Evolutionary conservation across 345 rosid genomes (phyloP).

Genomic region (Populus alba): DNA sequence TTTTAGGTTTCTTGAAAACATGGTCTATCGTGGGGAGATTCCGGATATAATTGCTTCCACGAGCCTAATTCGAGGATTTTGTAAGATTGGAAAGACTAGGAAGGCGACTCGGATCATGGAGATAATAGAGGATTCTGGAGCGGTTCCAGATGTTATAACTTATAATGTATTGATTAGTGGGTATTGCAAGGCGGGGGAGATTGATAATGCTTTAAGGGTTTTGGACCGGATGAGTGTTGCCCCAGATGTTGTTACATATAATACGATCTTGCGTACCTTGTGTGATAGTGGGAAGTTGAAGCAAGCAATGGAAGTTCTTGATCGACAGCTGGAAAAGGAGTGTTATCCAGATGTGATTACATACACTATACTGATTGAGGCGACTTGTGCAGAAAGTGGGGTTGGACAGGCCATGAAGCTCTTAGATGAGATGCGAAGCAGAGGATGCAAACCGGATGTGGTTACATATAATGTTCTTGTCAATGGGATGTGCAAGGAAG

Average conservation of each 20-base stretch:
- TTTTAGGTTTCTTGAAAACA: slow-evolving; percentile 63
- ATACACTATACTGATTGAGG: slow-evolving; percentile 80
- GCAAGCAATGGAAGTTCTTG: slow-evolving; percentile 76
- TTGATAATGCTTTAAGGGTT: slow-evolving; percentile 57
- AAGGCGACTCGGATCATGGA: slow-evolving; percentile 74
- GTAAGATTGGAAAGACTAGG: slow-evolving; percentile 61
- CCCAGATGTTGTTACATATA: slow-evolving; percentile 80
- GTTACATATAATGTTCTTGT: slow-evolving; percentile 83
- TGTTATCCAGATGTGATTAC: slow-evolving; percentile 77
- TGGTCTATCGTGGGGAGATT: slow-evolving; percentile 69
- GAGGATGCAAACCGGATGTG: slow-evolving; percentile 78
- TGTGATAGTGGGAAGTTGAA: slow-evolving; percentile 72
- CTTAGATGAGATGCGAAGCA: slow-evolving; percentile 74
- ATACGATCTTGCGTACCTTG: slow-evolving; percentile 70
- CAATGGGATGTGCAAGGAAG: slow-evolving; percentile 84
- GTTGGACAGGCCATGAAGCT: slow-evolving; percentile 87
- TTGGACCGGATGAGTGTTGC: slow-evolving; percentile 74
- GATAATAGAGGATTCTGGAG: slow-evolving; percentile 70
- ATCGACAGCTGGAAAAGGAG: slow-evolving; percentile 51
- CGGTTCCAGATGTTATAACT: slow-evolving; percentile 71
- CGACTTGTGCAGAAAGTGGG: slow-evolving; percentile 77
- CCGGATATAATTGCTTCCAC: slow-evolving; percentile 75
- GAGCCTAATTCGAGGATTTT: slow-evolving; percentile 72
- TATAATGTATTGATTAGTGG: slow-evolving; percentile 80
- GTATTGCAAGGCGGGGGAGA: slow-evolving; percentile 78